These are phyloP conservation scores for Colletotrichum sp. DNA, from an alignment of 2,329 filamentous ascomycete genomes.

Conservation along the genomic window DNA sequence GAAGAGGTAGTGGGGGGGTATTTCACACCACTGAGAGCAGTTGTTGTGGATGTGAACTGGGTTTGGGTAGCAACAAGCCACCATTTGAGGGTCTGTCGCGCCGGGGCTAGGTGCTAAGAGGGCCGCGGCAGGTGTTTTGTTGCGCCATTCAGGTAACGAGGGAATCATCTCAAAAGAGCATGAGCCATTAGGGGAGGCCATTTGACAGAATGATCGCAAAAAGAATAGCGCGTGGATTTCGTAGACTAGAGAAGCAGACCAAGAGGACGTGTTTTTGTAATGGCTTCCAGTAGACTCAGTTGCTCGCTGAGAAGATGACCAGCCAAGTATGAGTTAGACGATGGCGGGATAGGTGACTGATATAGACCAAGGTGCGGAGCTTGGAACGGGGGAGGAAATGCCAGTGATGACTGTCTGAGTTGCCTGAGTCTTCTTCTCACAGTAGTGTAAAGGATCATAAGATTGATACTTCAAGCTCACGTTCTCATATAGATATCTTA, in stretches of 20 bases:
- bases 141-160: not conserved
- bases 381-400: not conserved
- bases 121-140: not conserved
- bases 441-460: not conserved
- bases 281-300: not conserved
- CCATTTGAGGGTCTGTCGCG: not conserved
- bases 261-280: not conserved
- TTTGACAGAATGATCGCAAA: not conserved
- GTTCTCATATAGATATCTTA: not conserved
- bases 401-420: not conserved
- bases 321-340: not conserved
- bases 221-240: not conserved
- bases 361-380: not conserved
- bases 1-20: not conserved
- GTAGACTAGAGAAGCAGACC: not conserved
- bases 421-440: not conserved
- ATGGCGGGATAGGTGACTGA: not conserved
- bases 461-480: not conserved
- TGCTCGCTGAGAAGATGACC: not conserved
- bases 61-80: not conserved
- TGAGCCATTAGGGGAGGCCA: not conserved
- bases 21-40: not conserved
- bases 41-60: not conserved
- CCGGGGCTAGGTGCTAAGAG: not conserved
- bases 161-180: not conserved